Base-by-base conservation (phyloP, 2,329 filamentous ascomycete genomes). In the Venturia pyrina region DNA sequence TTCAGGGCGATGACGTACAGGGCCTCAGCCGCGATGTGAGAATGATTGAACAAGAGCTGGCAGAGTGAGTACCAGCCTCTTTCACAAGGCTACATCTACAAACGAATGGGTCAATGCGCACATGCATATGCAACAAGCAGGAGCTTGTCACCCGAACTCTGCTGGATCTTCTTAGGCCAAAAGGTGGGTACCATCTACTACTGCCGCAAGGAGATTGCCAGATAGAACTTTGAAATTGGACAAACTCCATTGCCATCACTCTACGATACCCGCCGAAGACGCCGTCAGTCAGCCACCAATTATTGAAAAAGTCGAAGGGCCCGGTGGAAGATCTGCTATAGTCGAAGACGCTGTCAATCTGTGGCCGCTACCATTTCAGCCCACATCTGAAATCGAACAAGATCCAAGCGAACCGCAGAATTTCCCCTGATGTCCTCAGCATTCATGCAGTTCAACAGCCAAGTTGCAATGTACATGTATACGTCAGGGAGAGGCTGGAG, bases 401-500 rank as follows among this genome's bases (percentile, higher is more conserved):
- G 95, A 98, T 69, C 95, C 99, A 74, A 83, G 88, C 64, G 83
- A 95, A 62, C 89, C 90, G 0, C 92, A 97, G 69, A 86, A 3
- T 98, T 91, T 69, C 93, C 93, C 0, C 78, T 93, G 61, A 96
- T 97, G 92, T 96, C 90, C 72, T 96, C 93, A 0, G 95, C 95
- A 0, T 99, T 99, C 71, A 92, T 99, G 68, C 95, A 99, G 74
- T 99, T 99, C 82, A 96, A 98, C 73, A 89, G 97, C 73, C 95
- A 99, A 74, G 90, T 97, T 1, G 93, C 93, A 6, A 95, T 95
- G 0, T 95, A 99, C 72, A 98, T 99, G 93, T 2, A 5, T 11
- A 28, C 2, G 10, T 24, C n/a, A 50, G 21, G 10, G 2, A n/a
- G n/a, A 50, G n/a, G 8, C 3, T 24, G 46, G n/a, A 24, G 46